Percentiles rank a stretch among this genome's conserved stretches.
Evolutionary conservation across 305 asterid species (phyloP).

Genomic region (Rubia occidens): DNA sequence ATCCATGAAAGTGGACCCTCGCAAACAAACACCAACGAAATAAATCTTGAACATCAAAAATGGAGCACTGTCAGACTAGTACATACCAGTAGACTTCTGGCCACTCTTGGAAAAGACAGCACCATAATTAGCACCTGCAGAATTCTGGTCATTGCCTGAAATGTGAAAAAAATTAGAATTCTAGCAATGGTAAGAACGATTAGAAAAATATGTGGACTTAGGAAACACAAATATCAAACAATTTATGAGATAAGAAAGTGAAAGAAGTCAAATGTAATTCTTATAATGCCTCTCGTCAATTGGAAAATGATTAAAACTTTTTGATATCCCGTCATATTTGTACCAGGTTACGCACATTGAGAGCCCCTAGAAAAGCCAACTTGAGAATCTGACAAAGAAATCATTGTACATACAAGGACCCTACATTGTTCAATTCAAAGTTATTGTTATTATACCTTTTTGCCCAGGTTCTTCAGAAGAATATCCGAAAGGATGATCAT

Average conservation of each 20-base stretch:
- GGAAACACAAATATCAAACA: background rate
- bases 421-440: background rate
- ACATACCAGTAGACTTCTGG: constrained; percentile 2
- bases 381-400: background rate
- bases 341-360: background rate
- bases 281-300: background rate
- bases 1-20: background rate
- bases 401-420: background rate
- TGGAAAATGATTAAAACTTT: background rate
- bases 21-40: background rate
- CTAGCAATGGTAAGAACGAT: background rate
- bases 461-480: background rate
- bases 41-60: background rate
- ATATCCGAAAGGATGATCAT: background rate
- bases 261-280: background rate
- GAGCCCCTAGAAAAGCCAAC: background rate
- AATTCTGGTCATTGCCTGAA: background rate
- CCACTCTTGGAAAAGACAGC: background rate
- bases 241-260: constrained; percentile 3
- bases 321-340: background rate
- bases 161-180: background rate
- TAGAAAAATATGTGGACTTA: background rate
- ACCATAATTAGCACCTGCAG: constrained; percentile 1
- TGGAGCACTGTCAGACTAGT: background rate
- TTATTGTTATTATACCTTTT: background rate